Percentiles rank a stretch among this genome's conserved stretches.
phyloP scores from a whole-genome alignment of 805 yeast genomes.

The Lachancea dasiensis region DNA sequence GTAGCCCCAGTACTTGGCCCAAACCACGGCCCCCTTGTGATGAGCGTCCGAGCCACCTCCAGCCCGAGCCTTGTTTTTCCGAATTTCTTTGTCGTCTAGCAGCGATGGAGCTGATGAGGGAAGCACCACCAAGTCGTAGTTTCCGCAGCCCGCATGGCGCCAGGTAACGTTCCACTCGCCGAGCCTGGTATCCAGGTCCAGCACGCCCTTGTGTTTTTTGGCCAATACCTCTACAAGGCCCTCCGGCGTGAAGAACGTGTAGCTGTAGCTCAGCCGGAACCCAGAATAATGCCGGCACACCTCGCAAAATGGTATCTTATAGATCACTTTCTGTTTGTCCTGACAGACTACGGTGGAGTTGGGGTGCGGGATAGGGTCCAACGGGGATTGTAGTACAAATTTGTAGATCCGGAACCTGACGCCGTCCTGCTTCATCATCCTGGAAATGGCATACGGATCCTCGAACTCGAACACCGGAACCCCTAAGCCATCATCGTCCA shows the following conservation, averaged over 20 bases:
- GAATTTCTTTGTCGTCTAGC: constrained; percentile 3
- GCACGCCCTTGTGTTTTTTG: not conserved
- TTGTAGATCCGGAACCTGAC: constrained; percentile 4
- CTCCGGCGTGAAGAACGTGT: constrained; percentile 2
- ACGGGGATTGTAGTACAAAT: constrained; percentile 1
- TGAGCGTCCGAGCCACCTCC: too few species aligned
- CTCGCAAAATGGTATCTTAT: constrained; percentile 8
- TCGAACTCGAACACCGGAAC: constrained; percentile 6
- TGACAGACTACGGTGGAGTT: not conserved
- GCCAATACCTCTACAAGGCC: not conserved
- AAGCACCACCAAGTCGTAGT: constrained; percentile 3
- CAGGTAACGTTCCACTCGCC: constrained; percentile 9
- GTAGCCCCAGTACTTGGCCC: constrained; percentile 2
- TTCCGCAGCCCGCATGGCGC: constrained; percentile 2
- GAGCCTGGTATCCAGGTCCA: constrained; percentile 3
- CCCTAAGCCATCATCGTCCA: constrained; percentile 7
- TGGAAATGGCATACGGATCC: constrained; percentile 1
- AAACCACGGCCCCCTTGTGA: not conserved
- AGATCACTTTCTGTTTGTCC: not conserved
- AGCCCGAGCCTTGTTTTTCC: constrained; percentile 1
- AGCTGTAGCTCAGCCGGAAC: constrained; percentile 1
- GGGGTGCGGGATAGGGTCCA: constrained; percentile 3
- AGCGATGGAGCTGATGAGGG: constrained; percentile 1
- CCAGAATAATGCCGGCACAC: not conserved
- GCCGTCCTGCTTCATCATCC: not conserved